Evolutionary conservation across 768 basidiomycete genomes (phyloP).

Genomic region (Collybia mongolica): DNA sequence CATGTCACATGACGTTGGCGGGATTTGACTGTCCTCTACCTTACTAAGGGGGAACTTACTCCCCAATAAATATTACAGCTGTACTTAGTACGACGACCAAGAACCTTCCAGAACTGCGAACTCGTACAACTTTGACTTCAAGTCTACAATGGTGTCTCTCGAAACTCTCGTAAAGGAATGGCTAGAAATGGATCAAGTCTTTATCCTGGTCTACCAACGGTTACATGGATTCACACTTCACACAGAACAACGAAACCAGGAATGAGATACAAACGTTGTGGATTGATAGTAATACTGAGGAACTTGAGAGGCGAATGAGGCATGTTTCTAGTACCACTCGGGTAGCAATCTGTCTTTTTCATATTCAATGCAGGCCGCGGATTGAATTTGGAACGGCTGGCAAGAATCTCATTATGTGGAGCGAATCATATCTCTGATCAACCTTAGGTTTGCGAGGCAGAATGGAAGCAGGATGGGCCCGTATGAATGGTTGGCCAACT

Average conservation of each 20-base stretch:
- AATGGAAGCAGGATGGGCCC: conserved; percentile 90
- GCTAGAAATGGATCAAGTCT: conserved; percentile 36
- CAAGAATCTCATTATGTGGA: conserved; percentile 21
- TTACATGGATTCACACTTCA: neutral
- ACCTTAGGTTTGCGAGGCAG: conserved; percentile 65
- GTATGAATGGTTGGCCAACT: conserved; percentile 67
- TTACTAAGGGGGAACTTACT: no score
- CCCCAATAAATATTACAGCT: no score
- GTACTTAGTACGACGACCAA: no score
- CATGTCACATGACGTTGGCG: no score
- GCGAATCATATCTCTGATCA: neutral
- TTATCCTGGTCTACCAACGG: neutral
- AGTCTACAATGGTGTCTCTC: conserved; percentile 21
- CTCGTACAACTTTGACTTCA: no score
- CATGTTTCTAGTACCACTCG: conserved; percentile 15
- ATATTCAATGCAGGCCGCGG: conserved; percentile 42
- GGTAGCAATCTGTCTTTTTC: neutral
- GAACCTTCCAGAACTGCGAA: no score
- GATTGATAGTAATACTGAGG: conserved; percentile 37
- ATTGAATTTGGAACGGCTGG: conserved; percentile 91
- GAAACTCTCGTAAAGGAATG: conserved; percentile 38
- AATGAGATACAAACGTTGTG: conserved; percentile 48
- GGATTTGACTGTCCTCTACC: no score
- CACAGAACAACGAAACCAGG: conserved; percentile 50
- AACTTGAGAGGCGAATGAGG: conserved; percentile 61